These are phyloP conservation scores for Leccinum imitatum DNA, from an alignment of 768 basidiomycete genomes.

Conservation along the genomic window DNA sequence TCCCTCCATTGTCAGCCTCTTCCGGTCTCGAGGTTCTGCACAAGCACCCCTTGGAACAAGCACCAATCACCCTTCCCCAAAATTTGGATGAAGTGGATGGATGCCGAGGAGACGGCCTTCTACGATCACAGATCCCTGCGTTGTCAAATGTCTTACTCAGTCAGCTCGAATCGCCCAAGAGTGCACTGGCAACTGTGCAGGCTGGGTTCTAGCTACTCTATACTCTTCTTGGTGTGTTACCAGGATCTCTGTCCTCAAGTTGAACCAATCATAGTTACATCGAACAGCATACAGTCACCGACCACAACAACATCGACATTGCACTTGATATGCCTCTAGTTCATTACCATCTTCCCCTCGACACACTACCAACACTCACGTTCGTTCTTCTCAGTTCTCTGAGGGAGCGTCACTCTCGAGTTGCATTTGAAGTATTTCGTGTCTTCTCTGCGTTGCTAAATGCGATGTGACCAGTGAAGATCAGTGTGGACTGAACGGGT, in stretches of 20 bases:
- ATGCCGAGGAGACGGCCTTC: slow-evolving; percentile 74
- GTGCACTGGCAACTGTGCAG: slow-evolving; percentile 72
- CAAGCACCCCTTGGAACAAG: too few relatives aligned
- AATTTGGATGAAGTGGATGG: slow-evolving; percentile 62
- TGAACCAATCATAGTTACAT: slow-evolving; percentile 55
- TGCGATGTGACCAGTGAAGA: slow-evolving; percentile 67
- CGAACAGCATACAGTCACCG: slow-evolving; percentile 43
- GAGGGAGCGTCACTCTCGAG: slow-evolving; percentile 82
- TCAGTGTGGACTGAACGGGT: slow-evolving; percentile 67
- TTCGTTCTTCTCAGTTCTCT: slow-evolving; percentile 74
- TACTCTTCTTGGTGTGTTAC: slow-evolving; percentile 73
- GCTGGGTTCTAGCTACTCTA: slow-evolving; percentile 82
- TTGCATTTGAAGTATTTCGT: slow-evolving; percentile 85
- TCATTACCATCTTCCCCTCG: slow-evolving; percentile 82
- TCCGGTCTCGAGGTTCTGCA: too few relatives aligned
- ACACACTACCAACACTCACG: slow-evolving; percentile 64
- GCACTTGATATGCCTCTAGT: slow-evolving; percentile 80
- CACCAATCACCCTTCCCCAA: slow-evolving; percentile 38
- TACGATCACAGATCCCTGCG: slow-evolving; percentile 73
- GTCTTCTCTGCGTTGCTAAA: slow-evolving; percentile 82
- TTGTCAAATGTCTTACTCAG: slow-evolving; percentile 80
- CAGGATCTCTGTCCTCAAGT: slow-evolving; percentile 82
- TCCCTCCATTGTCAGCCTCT: too few relatives aligned
- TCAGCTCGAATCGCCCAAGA: slow-evolving; percentile 83
- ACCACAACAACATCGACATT: slow-evolving; percentile 78